phyloP scores from a whole-genome alignment of 2,329 filamentous ascomycete genomes.

The Trichoderma sp. region DNA sequence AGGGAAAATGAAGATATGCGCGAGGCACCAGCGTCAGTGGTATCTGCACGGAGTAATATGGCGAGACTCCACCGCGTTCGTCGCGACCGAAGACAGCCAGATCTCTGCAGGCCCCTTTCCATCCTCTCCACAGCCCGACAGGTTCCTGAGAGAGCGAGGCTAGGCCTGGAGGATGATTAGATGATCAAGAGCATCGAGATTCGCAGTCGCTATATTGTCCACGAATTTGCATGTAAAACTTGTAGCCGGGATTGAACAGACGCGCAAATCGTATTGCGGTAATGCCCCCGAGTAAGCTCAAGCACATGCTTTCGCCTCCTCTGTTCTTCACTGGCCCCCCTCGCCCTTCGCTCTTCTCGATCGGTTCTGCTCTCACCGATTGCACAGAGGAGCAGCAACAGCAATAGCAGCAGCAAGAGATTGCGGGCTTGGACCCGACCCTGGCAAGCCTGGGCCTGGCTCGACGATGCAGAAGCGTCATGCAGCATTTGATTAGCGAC shows the following conservation, averaged over 20 bases:
- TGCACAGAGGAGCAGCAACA: conserved; percentile 1
- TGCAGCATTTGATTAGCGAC: conserved; percentile 26
- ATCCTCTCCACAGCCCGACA: conserved; percentile 8
- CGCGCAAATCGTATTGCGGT: too few species aligned
- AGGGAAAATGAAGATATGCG: conserved; percentile 19
- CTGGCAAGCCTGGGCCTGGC: not conserved
- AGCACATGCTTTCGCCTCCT: not conserved
- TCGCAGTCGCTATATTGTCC: too few species aligned
- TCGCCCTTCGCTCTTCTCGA: not conserved
- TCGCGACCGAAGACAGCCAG: conserved; percentile 8
- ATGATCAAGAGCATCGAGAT: conserved; percentile 4
- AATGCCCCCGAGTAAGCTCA: not conserved
- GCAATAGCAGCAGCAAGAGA: not conserved
- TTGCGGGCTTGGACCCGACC: not conserved
- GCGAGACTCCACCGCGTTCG: conserved; percentile 17
- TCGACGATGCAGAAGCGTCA: conserved; percentile 17
- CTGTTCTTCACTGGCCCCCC: not conserved
- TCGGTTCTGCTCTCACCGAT: not conserved
- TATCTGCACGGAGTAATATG: conserved; percentile 20
- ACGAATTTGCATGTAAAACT: too few species aligned
- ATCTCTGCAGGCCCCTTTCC: conserved; percentile 24
- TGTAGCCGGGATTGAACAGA: too few species aligned
- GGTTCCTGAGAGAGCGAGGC: not conserved
- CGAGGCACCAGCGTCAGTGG: not conserved
- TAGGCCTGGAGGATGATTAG: not conserved